Evolutionary conservation across 2,329 filamentous ascomycete species (phyloP), one percentile per base, ranked within the genome.

Genomic region (Aspergillus jensenii): DNA sequence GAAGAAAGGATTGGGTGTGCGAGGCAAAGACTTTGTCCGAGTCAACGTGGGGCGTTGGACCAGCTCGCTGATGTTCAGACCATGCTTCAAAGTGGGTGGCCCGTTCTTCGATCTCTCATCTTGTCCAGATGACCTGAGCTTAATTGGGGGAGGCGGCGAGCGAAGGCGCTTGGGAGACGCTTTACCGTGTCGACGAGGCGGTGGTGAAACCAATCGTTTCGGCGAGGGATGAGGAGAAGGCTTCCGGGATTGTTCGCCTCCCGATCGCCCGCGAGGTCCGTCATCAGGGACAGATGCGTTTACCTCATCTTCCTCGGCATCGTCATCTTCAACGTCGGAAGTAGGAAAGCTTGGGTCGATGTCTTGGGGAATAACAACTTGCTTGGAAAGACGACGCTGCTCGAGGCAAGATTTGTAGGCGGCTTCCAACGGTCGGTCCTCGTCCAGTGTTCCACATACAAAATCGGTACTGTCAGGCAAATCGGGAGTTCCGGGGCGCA

Each of bases 381-480:
- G 89, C 77, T 93, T 96, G 65, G 89, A 87, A 47, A 88, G 88
- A 66, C 92, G 89, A 64, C 90, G 88, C 55, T 90, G 87, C 68
- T 93, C 90, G 58, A 96, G 83, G 67, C 90, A 91, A 2, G 90
- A 90, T 56, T 96, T 84, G 73, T 97, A 99, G 0, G 91, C 93
- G 65, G 93, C 91, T 72, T 99, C 95, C n/a, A 98, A 78, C 3
- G 92, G 91, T 45, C 91, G 87, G 69, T 99, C 95, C 75, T 99
- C 95, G 65, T 99, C 95, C 19, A 99, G 82, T 1, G 95, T 99
- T 58, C 95, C 95, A 69, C 95, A 98, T n/a, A 99, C 95, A 65
- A 99, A 99, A 74, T 99, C 95, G 14, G 95, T 98, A 75, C 93
- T 97, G 74, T 99, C 95, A 1, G 95, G 95, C 11, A 99, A 81